These are phyloP conservation scores for Cicer pinnatifidum DNA, from an alignment of 306 rosid genomes.

Conservation along the genomic window DNA sequence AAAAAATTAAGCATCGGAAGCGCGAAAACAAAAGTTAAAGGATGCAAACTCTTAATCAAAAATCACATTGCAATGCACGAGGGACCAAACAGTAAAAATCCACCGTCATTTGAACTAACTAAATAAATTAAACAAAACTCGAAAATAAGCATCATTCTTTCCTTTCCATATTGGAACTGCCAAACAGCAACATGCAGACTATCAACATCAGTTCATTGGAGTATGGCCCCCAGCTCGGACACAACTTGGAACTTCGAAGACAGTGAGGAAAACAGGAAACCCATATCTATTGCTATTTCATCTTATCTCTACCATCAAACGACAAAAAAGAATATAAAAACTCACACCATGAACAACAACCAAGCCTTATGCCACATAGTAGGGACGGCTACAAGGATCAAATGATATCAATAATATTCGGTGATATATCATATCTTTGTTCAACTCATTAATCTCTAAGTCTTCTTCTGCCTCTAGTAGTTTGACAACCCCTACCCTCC, in stretches of 20 bases:
- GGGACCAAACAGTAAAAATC: background rate
- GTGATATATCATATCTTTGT: too few species aligned
- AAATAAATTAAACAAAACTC: background rate
- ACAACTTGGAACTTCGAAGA: background rate
- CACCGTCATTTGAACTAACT: constrained; percentile 1
- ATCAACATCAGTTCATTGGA: background rate
- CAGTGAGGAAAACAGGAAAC: background rate
- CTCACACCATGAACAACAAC: too few species aligned
- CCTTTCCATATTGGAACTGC: background rate
- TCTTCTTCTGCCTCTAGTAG: too few species aligned
- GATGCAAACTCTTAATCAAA: constrained; percentile 7
- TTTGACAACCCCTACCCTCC: too few species aligned
- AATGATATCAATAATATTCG: too few species aligned
- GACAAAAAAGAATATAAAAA: too few species aligned
- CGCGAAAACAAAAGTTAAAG: background rate
- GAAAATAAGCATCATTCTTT: background rate
- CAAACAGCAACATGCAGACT: background rate
- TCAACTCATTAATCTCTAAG: too few species aligned
- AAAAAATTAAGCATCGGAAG: background rate
- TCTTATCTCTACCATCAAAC: background rate
- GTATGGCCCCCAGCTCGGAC: background rate
- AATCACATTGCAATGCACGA: background rate
- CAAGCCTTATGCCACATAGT: too few species aligned
- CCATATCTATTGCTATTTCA: background rate
- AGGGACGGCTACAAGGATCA: too few species aligned